phyloP scores from a whole-genome alignment of 306 rosid species.

The Hylodesmum podocarpum region DNA sequence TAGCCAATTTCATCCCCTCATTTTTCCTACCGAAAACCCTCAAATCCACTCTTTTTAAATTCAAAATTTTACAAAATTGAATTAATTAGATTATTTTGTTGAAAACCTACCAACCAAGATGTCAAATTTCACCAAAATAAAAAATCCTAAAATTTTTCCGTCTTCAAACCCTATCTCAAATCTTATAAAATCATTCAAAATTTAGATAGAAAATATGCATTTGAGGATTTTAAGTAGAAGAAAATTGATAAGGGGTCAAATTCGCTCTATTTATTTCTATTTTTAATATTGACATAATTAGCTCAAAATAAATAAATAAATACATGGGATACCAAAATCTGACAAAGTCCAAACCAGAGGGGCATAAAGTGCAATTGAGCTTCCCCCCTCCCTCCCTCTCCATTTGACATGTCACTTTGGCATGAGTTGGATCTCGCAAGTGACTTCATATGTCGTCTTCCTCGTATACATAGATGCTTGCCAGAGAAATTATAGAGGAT shows the following conservation, averaged over 20 bases:
- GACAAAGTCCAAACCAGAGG: background rate
- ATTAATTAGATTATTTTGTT: background rate
- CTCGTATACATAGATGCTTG: constrained; percentile 71
- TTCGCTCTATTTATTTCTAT: no score
- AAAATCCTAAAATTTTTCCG: background rate
- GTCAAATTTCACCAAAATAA: background rate
- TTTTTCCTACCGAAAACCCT: background rate
- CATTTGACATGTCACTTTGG: constrained; percentile 25
- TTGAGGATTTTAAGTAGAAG: background rate
- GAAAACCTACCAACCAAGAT: background rate
- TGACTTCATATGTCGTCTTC: constrained; percentile 14
- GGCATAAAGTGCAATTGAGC: background rate
- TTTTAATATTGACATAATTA: background rate
- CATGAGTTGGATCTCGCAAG: constrained; percentile 28
- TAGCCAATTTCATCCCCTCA: background rate
- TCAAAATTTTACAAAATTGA: background rate
- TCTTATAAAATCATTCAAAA: background rate
- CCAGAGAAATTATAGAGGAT: constrained; percentile 88
- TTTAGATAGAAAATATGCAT: background rate
- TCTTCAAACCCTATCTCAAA: background rate
- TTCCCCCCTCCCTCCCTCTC: background rate
- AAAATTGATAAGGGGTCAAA: background rate
- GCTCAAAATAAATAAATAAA: background rate
- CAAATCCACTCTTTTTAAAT: background rate
- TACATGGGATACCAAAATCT: background rate